A percentile compares a stretch with the other conserved stretches of the same genome.
Conservation (phyloP, 495 filamentous ascomycete genomes). For the Penicillium lagena region DNA sequence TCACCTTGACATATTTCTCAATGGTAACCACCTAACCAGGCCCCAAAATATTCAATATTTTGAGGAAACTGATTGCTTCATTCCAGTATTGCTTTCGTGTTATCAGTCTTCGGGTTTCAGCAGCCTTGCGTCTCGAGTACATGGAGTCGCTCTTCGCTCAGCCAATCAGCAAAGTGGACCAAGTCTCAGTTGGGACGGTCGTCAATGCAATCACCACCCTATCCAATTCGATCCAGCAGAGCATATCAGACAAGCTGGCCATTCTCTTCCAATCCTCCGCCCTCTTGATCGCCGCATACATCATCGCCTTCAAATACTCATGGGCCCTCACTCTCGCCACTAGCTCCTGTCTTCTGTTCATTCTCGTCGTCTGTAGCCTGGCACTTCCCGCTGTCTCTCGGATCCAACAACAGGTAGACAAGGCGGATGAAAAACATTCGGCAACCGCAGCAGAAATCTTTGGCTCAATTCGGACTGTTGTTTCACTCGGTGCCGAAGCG, state of each 20-base stretch:
- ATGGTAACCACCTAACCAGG: constrained; percentile 10
- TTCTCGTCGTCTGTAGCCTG: constrained; percentile 21
- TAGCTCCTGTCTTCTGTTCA: constrained; percentile 32
- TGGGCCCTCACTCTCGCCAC: constrained; percentile 42
- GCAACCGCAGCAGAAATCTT: constrained; percentile 44
- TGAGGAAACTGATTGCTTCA: neutral
- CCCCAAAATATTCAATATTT: neutral
- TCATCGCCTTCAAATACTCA: constrained; percentile 43
- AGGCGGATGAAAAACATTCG: constrained; percentile 27
- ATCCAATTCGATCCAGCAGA: constrained; percentile 58
- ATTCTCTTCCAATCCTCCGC: constrained; percentile 42
- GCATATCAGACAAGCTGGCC: constrained; percentile 55
- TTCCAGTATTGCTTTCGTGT: constrained; percentile 45
- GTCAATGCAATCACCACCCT: constrained; percentile 57
- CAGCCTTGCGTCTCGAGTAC: constrained; percentile 24
- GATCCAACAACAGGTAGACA: constrained; percentile 17
- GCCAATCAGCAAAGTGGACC: constrained; percentile 25
- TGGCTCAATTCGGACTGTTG: constrained; percentile 42
- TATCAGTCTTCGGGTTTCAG: constrained; percentile 35
- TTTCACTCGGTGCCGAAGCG: constrained; percentile 44
- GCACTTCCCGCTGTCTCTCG: constrained; percentile 38
- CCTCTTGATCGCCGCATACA: constrained; percentile 45
- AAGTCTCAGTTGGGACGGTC: constrained; percentile 25
- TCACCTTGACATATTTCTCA: constrained; percentile 25
- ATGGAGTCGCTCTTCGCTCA: constrained; percentile 24